Base-by-base conservation (phyloP, 305 asterid species). In the Fraxinus latifolia region DNA sequence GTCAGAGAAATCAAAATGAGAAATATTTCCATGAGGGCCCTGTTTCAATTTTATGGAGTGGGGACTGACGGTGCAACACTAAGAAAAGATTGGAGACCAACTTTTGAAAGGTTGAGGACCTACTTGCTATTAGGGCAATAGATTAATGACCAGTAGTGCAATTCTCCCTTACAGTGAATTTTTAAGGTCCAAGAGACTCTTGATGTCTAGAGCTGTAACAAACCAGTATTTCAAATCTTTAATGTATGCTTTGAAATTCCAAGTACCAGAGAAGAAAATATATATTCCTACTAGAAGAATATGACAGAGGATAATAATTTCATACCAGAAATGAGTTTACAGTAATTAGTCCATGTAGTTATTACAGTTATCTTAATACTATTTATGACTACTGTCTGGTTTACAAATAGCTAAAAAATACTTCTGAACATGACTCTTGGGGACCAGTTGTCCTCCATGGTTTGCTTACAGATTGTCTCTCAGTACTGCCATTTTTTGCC, bases 401-500 rank as follows among this genome's bases (percentile, higher is more conserved):
- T 17, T 39, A 71, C 79, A 44, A 72, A 78, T 37, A 11, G 15
- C 11, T 29, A n/a, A 73, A 78, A 17, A 82, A 65, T 11, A 12
- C 55, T 44, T 44, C 53, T 11, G 29, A 62, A 74, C 72, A 67
- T 55, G 79, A 77, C 76, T 78, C 39, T 79, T 58, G 50, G 15
- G 79, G 55, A 27, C 72, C 12, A 79, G n/a, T 79, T 82, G 79
- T 74, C 53, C 80, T 68, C 77, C 19, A 71, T 76, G 14, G 39
- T 76, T 42, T 67, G 27, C 53, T 42, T 42, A 8, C 3, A 42
- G 53, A 42, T 11, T 11, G 4, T 80, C 78, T 34, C 60, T 75
- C 25, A 33, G 76, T 76, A 44, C n/a, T 71, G 44, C 73, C 79
- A 76, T 58, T 62, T 76, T 81, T 34, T 25, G 33, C 79, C 79